phyloP scores from a whole-genome alignment of 2,329 filamentous ascomycete species.

The Tetracladium maxilliforme region DNA sequence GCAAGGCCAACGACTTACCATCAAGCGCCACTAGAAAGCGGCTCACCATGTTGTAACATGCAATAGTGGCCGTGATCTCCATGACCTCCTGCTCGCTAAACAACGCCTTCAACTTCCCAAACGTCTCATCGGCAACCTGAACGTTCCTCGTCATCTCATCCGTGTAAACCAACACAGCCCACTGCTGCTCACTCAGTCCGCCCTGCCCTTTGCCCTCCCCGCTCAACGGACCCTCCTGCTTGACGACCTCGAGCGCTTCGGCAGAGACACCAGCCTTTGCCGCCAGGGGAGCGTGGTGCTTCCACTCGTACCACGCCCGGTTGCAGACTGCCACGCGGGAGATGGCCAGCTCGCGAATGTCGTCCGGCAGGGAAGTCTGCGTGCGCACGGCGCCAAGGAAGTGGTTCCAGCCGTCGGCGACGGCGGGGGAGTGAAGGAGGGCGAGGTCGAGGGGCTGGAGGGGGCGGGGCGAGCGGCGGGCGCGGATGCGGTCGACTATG shows the following conservation, averaged over 20 bases:
- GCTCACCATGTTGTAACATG: conserved; percentile 75
- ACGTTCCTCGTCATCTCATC: conserved; percentile 76
- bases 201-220: conserved; percentile 12
- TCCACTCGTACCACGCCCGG: conserved; percentile 76
- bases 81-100: conserved; percentile 63
- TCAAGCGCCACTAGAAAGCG: conserved; percentile 72
- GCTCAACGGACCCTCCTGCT: conserved; percentile 22
- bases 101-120: conserved; percentile 40
- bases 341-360: conserved; percentile 64
- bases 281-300: conserved; percentile 57
- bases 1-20: conserved; percentile 29
- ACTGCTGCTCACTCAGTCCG: conserved; percentile 41
- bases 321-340: conserved; percentile 71
- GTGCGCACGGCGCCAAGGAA: conserved; percentile 52
- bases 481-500: conserved; percentile 48
- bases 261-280: conserved; percentile 25
- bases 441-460: conserved; percentile 64
- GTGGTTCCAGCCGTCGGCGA: conserved; percentile 64
- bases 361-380: conserved; percentile 29
- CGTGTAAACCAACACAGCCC: conserved; percentile 56
- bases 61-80: conserved; percentile 67
- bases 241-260: conserved; percentile 35
- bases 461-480: conserved; percentile 52
- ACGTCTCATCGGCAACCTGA: conserved; percentile 52
- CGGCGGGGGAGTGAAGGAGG: conserved; percentile 57